phyloP scores from a whole-genome alignment of 768 basidiomycete genomes.

The Agrocybe chaxingu region DNA sequence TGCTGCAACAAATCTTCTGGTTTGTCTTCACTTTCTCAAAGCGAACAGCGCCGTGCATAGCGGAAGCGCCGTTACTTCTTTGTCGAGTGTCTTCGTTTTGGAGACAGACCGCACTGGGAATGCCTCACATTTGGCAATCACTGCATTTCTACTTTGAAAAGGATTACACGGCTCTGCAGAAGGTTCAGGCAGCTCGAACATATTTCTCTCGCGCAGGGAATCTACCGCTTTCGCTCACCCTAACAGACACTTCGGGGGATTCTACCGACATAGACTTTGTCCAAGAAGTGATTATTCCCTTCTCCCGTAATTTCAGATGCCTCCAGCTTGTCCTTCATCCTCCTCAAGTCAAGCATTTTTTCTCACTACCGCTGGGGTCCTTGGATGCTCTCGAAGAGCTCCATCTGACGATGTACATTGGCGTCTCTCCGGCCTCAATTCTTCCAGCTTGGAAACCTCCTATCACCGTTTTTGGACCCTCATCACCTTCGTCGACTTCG shows the following conservation, averaged over 20 bases:
- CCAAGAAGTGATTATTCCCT: conserved; percentile 7
- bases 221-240: conserved; percentile 10
- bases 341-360: conserved; percentile 8
- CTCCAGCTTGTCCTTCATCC: conserved; percentile 9
- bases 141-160: conserved; percentile 9
- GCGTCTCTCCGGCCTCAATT: background rate
- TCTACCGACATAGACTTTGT: conserved; percentile 7
- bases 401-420: conserved; percentile 2
- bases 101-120: conserved; percentile 13
- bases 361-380: conserved; percentile 9
- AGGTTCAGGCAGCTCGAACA: conserved; percentile 5
- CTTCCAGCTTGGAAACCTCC: conserved; percentile 8
- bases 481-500: conserved; percentile 9
- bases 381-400: conserved; percentile 6
- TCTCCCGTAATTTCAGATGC: conserved; percentile 6
- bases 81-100: conserved; percentile 17
- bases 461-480: conserved; percentile 13
- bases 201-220: conserved; percentile 10
- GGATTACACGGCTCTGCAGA: conserved; percentile 6
- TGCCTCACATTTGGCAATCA: conserved; percentile 18
- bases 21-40: conserved; percentile 8
- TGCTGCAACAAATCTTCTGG: conserved; percentile 15
- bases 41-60: conserved; percentile 6
- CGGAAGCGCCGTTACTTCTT: conserved; percentile 16
- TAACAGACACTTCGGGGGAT: conserved; percentile 5